Base-by-base conservation (phyloP, 768 basidiomycete species). In the Kwoniella heveanensis region DNA sequence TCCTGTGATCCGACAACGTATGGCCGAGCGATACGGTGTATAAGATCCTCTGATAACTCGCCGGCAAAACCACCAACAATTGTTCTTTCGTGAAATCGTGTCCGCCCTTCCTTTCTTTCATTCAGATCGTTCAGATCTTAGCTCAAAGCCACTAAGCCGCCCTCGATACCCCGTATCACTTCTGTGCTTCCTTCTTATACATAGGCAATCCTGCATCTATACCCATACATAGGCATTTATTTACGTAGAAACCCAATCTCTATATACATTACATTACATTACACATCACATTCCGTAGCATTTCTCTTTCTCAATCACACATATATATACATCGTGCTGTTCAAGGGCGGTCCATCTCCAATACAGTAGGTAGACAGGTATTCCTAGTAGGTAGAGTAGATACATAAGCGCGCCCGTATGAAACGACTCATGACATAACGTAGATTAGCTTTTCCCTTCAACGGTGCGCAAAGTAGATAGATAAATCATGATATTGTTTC, bases 1-100 rank as follows among this genome's bases (percentile, higher is more conserved):
- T 30, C 89, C 89, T 22, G 86, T 85, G 19, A 93, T 98, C 69
- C 90, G 90, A 80, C 88, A 93, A 74, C 88, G 93, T 55, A 84
- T 99, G 48, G 86, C 88, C 10, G 83, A 88, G 71, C 88, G 92
- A 50, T 99, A 98, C 74, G 88, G 88, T 68, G 91, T 98, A 52
- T 95, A 70, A 37, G 36, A 24, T 25, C 32, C n/a, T n/a, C n/a
- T n/a, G n/a, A n/a, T 5, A 32, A 32, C 32, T 32, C 32, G 32
- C n/a, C n/a, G n/a, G n/a, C n/a, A n/a, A n/a, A n/a, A n/a, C n/a
- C n/a, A n/a, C n/a, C n/a, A n/a, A n/a, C n/a, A n/a, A n/a, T n/a
- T n/a, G n/a, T n/a, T n/a, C n/a, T n/a, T n/a, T n/a, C n/a, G n/a
- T n/a, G n/a, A n/a, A n/a, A n/a, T 24, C 54, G 47, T 25, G 30